Evolutionary conservation across 495 filamentous ascomycete genomes (phyloP).

Genomic region (Podospora sp.): DNA sequence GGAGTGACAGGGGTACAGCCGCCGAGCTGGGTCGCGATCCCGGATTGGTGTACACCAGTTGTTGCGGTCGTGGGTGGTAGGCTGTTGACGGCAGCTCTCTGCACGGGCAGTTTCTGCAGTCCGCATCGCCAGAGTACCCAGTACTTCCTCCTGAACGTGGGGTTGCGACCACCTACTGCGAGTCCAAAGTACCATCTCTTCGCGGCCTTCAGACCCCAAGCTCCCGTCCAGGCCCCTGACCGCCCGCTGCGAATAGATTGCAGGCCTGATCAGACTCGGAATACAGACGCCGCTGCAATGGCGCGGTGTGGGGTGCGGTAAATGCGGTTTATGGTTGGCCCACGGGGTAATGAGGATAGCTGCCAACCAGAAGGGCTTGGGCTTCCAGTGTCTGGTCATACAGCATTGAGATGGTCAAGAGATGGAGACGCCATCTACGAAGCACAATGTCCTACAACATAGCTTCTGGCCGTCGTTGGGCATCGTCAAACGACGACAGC

Average conservation of each 20-base stretch:
- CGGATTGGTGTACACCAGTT: conserved; percentile 18
- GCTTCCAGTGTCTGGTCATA: not conserved
- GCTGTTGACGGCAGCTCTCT: no score
- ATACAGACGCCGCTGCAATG: not conserved
- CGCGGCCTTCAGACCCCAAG: not conserved
- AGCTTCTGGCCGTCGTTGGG: not conserved
- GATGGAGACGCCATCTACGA: no score
- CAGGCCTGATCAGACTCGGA: not conserved
- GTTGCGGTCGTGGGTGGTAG: not conserved
- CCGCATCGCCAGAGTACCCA: not conserved
- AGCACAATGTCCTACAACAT: no score
- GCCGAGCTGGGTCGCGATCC: conserved; percentile 16
- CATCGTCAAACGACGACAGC: not conserved
- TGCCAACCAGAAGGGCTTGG: not conserved
- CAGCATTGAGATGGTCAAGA: not conserved
- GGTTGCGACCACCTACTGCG: conserved; percentile 7
- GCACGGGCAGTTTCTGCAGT: not conserved
- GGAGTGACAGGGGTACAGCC: conserved; percentile 3
- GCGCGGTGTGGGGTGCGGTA: not conserved
- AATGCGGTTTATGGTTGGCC: not conserved
- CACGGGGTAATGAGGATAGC: not conserved
- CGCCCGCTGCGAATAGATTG: not conserved
- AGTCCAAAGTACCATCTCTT: conserved; percentile 12
- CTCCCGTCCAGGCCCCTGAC: not conserved
- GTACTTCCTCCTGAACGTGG: conserved; percentile 5